phyloP scores from a whole-genome alignment of 2,329 filamentous ascomycete genomes.

The Talaromyces islandicus region DNA sequence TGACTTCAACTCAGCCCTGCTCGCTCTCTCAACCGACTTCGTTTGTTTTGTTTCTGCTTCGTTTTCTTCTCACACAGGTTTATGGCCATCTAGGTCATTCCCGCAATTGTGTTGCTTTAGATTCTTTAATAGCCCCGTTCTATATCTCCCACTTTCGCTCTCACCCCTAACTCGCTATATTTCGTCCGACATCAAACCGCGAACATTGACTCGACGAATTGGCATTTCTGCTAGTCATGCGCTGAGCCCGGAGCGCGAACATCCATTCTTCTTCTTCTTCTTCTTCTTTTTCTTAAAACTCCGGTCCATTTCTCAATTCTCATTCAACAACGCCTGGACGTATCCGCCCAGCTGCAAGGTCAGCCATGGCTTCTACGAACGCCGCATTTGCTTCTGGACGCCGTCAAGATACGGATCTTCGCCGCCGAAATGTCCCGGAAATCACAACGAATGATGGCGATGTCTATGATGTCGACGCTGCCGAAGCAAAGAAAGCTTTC shows the following conservation, averaged over 20 bases:
- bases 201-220: background rate
- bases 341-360: background rate
- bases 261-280: background rate
- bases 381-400: conserved; percentile 9
- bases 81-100: background rate
- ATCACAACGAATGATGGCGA: conserved; percentile 1
- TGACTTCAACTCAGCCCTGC: background rate
- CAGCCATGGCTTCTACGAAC: conserved; percentile 8
- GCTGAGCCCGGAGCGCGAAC: background rate
- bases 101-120: background rate
- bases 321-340: background rate
- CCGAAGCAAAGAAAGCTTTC: conserved; percentile 2
- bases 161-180: background rate
- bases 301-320: background rate
- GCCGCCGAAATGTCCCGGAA: conserved; percentile 8
- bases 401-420: conserved; percentile 8
- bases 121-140: background rate
- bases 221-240: background rate
- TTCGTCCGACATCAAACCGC: background rate
- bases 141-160: background rate
- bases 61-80: background rate
- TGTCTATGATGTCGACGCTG: conserved; percentile 2
- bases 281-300: background rate
- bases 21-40: background rate
- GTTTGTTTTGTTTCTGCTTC: background rate